Percentiles rank a stretch among this genome's conserved stretches.
phyloP scores from a whole-genome alignment of 805 yeast genomes.

The Suhomyces pyralidae region DNA sequence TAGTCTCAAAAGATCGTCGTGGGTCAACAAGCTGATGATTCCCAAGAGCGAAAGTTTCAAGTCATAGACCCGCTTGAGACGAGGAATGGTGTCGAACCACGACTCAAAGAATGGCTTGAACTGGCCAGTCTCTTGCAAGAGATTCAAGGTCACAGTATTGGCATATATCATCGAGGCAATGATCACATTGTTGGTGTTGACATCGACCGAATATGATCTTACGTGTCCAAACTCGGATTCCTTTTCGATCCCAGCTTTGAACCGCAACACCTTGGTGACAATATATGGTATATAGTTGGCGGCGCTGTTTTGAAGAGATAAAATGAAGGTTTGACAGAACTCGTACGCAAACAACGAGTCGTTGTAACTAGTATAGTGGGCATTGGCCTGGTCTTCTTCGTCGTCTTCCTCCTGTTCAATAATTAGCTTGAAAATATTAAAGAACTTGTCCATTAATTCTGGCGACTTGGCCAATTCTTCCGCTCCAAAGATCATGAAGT shows the following conservation, averaged over 20 bases:
- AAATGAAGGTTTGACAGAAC: conserved; percentile 59
- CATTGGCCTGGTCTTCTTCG: neutral
- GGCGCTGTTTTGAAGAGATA: conserved; percentile 52
- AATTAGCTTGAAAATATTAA: conserved; percentile 47
- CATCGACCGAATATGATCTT: conserved; percentile 38
- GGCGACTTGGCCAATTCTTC: conserved; percentile 41
- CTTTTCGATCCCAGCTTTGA: conserved; percentile 25
- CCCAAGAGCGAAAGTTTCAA: conserved; percentile 74
- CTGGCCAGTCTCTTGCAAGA: conserved; percentile 45
- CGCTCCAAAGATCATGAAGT: conserved; percentile 57
- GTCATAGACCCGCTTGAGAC: conserved; percentile 71
- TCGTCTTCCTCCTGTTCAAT: conserved; percentile 44
- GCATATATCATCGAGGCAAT: conserved; percentile 64
- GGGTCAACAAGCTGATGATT: conserved; percentile 45
- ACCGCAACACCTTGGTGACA: conserved; percentile 41
- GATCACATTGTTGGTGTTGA: conserved; percentile 58
- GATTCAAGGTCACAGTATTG: conserved; percentile 49
- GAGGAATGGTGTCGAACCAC: conserved; percentile 63
- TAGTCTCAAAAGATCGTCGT: conserved; percentile 14
- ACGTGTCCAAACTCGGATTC: conserved; percentile 24
- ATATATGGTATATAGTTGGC: conserved; percentile 45
- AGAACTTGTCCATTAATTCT: conserved; percentile 46
- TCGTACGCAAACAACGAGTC: conserved; percentile 62
- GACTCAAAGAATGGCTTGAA: conserved; percentile 51
- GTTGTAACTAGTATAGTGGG: conserved; percentile 37